These are phyloP conservation scores for Agrocybe praecox DNA, from an alignment of 768 basidiomycete species.

Conservation along the genomic window DNA sequence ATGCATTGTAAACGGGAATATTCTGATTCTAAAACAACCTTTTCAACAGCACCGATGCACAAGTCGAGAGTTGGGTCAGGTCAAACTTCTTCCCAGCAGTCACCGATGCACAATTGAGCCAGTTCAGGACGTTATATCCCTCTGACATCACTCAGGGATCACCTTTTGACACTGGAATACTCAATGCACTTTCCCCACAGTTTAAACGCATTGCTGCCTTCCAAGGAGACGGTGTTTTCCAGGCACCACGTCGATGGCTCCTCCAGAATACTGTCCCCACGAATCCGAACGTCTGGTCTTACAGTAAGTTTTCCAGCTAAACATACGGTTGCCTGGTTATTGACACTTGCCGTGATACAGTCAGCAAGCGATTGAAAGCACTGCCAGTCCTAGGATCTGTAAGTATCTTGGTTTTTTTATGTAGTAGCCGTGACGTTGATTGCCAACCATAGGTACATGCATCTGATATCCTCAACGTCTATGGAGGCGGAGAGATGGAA, in stretches of 20 bases:
- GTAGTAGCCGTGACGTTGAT: neutral
- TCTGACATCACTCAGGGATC: slow-evolving; percentile 45
- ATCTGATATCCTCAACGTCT: slow-evolving; percentile 42
- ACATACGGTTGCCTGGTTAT: neutral
- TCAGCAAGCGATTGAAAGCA: slow-evolving; percentile 44
- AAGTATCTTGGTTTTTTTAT: slow-evolving; percentile 9
- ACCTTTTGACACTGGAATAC: slow-evolving; percentile 49
- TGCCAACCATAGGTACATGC: slow-evolving; percentile 34
- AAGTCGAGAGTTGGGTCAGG: slow-evolving; percentile 23
- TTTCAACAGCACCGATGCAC: slow-evolving; percentile 22
- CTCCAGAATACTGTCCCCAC: slow-evolving; percentile 31
- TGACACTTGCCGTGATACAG: slow-evolving; percentile 22
- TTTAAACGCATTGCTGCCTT: slow-evolving; percentile 51
- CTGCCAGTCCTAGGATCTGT: slow-evolving; percentile 46
- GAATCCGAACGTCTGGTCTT: slow-evolving; percentile 42
- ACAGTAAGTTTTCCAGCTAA: slow-evolving; percentile 30
- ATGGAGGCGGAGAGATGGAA: slow-evolving; percentile 40
- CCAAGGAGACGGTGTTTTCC: slow-evolving; percentile 48
- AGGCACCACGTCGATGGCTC: slow-evolving; percentile 48
- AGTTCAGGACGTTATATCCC: slow-evolving; percentile 39
- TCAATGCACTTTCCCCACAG: slow-evolving; percentile 44
- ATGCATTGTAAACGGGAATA: neutral
- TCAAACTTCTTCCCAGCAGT: slow-evolving; percentile 33
- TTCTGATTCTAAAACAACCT: slow-evolving; percentile 1
- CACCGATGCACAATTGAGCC: slow-evolving; percentile 26